Conservation (phyloP, 108 stramenopile species). For the Cyclotella cryptica region DNA sequence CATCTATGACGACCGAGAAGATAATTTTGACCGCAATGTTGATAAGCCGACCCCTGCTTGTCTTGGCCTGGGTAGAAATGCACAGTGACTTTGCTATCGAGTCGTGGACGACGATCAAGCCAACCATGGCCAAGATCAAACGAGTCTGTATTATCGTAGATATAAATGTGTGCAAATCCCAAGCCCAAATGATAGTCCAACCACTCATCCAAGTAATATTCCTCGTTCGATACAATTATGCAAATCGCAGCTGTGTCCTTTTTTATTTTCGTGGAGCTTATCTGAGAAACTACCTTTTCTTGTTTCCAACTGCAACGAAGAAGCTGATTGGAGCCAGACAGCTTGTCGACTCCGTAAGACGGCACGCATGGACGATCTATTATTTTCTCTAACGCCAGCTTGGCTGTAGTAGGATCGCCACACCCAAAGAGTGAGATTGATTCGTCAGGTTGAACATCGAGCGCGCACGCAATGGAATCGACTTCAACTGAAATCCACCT, state of each 20-base stretch:
- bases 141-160: slow-evolving; percentile 60
- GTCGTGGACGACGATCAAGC: slow-evolving; percentile 32
- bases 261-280: slow-evolving; percentile 1
- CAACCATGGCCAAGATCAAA: slow-evolving; percentile 49
- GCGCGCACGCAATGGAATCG: background rate
- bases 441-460: slow-evolving; percentile 14
- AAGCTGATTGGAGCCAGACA: background rate
- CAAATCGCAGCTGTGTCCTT: slow-evolving; percentile 20
- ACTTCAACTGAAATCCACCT: background rate
- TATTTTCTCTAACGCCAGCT: slow-evolving; percentile 14
- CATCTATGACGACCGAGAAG: slow-evolving; percentile 20
- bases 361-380: background rate
- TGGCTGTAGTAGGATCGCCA: background rate
- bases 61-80: slow-evolving; percentile 40
- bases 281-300: background rate
- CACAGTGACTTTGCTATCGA: slow-evolving; percentile 21
- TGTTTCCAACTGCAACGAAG: slow-evolving; percentile 3
- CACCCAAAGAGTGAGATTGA: slow-evolving; percentile 6
- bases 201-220: slow-evolving; percentile 68
- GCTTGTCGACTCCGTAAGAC: background rate
- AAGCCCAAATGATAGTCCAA: slow-evolving; percentile 60
- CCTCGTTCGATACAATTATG: slow-evolving; percentile 31
- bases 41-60: slow-evolving; percentile 38
- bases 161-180: slow-evolving; percentile 58
- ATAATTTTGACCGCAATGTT: slow-evolving; percentile 39